phyloP scores from a whole-genome alignment of 345 rosid genomes.

The Firmiana major region DNA sequence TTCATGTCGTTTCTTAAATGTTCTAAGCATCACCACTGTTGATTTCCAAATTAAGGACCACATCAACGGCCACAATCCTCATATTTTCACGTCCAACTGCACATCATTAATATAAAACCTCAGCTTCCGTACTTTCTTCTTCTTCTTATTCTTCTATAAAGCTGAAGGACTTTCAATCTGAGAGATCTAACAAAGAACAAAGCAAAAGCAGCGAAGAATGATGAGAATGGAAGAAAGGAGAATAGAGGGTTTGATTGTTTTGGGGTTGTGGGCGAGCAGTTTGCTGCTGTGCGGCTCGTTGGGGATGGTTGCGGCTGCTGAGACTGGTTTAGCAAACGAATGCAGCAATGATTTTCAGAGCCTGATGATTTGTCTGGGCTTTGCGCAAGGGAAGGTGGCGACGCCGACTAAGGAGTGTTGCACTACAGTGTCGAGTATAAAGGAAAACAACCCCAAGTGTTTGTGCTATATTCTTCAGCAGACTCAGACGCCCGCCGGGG shows the following conservation, averaged over 20 bases:
- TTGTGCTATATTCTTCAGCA: conserved; percentile 70
- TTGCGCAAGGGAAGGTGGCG: conserved; percentile 54
- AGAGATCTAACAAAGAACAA: not conserved
- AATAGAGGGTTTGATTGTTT: not conserved
- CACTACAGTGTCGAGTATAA: conserved; percentile 41
- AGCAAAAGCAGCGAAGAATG: not conserved
- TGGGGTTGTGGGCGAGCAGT: not conserved
- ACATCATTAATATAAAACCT: not conserved
- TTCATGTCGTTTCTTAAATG: not conserved
- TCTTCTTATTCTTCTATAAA: not conserved
- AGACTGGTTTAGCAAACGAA: conserved; percentile 13
- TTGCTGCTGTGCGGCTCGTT: conserved; percentile 10
- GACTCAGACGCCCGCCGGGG: conserved; percentile 38
- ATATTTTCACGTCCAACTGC: not conserved
- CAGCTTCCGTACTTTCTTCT: not conserved
- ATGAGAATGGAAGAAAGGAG: not conserved
- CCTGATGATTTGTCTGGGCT: conserved; percentile 58
- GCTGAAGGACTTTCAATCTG: not conserved
- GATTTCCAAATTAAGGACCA: no score
- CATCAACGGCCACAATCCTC: not conserved
- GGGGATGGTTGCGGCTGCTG: not conserved
- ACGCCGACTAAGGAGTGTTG: conserved; percentile 67
- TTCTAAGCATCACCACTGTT: conserved; percentile 8
- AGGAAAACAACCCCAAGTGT: conserved; percentile 67
- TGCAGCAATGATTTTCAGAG: conserved; percentile 49